These are phyloP conservation scores for Marchantia polymorpha DNA, from an alignment of 225 moss, liverwort and hornwort genomes.

Conservation along the genomic window DNA sequence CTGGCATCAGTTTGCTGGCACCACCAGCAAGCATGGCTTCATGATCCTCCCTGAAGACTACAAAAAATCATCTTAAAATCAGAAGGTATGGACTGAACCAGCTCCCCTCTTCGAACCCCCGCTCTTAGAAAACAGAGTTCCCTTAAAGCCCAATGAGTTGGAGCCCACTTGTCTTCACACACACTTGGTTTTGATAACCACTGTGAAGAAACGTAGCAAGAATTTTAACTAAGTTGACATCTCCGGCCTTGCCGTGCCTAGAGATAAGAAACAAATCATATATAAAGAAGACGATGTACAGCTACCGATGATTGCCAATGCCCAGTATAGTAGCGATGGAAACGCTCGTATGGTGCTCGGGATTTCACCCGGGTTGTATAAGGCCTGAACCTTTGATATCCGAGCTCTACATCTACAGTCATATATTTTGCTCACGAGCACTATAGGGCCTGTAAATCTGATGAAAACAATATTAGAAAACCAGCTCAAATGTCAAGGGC, in stretches of 20 bases:
- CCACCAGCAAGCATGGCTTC: slow-evolving; percentile 76
- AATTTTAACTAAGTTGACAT: not conserved
- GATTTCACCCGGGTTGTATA: too few species aligned
- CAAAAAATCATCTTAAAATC: slow-evolving; percentile 32
- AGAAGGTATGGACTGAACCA: slow-evolving; percentile 8
- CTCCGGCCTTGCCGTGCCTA: too few species aligned
- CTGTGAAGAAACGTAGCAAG: not conserved
- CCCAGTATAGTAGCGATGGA: too few species aligned
- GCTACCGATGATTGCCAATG: too few species aligned
- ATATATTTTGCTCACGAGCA: too few species aligned
- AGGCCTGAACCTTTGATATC: too few species aligned
- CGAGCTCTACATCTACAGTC: too few species aligned
- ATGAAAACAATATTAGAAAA: not conserved
- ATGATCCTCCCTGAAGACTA: slow-evolving; percentile 87
- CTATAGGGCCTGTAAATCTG: not conserved
- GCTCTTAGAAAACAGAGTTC: not conserved
- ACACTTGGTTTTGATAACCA: not conserved
- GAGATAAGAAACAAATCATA: too few species aligned
- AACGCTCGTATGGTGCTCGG: too few species aligned
- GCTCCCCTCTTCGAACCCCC: not conserved
- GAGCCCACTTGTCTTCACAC: too few species aligned
- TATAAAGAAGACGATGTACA: too few species aligned
- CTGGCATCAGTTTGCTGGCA: slow-evolving; percentile 60
- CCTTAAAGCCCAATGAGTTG: not conserved
- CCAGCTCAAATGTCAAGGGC: not conserved